Conservation (phyloP, 345 rosid species). For the Euclidium syriacum region DNA sequence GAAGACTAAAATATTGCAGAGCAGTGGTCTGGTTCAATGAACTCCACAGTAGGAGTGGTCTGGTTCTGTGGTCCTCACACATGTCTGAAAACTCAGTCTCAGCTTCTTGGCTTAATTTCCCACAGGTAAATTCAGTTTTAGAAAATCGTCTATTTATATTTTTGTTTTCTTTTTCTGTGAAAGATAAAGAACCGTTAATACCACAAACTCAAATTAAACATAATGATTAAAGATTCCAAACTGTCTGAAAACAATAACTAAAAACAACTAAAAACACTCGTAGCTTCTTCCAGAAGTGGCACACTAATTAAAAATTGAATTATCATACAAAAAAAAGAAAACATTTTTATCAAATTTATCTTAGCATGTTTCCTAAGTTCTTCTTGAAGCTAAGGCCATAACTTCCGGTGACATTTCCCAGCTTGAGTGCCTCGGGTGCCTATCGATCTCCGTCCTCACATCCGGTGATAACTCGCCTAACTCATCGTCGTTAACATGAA, state of each 20-base stretch:
- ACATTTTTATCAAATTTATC: background rate
- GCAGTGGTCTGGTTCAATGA: slow-evolving; percentile 23
- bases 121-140: background rate
- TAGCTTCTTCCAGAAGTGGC: background rate
- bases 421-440: slow-evolving; percentile 58
- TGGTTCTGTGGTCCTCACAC: slow-evolving; percentile 27
- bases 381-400: slow-evolving; percentile 75
- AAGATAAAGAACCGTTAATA: background rate
- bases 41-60: slow-evolving; percentile 18
- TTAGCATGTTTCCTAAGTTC: slow-evolving; percentile 4
- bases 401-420: slow-evolving; percentile 79
- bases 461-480: slow-evolving; percentile 61
- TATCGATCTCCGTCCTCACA: slow-evolving; percentile 43
- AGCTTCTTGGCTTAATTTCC: background rate
- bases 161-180: slow-evolving; percentile 10
- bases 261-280: background rate
- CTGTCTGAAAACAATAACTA: slow-evolving; percentile 6
- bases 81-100: slow-evolving; percentile 15
- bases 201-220: slow-evolving; percentile 5
- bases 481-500: slow-evolving; percentile 74
- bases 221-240: slow-evolving; percentile 3
- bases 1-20: too few relatives aligned
- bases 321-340: background rate
- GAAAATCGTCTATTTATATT: slow-evolving; percentile 1
- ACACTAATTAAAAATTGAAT: slow-evolving; percentile 13